phyloP scores from a whole-genome alignment of 208 protist genomes.

The Sergeia podlipaevii region DNA sequence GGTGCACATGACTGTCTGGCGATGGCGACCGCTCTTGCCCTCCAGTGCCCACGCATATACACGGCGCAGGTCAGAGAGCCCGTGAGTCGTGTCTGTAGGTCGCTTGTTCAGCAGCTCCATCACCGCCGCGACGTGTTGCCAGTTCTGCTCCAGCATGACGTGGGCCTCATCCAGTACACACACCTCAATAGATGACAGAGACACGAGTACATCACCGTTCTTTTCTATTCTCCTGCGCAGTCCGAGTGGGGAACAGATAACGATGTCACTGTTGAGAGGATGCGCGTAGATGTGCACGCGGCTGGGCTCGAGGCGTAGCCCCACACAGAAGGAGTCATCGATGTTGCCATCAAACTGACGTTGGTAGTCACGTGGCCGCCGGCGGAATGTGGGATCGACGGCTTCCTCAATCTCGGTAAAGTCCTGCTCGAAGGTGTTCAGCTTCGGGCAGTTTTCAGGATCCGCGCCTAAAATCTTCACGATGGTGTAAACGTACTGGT shows the following conservation, averaged over 20 bases:
- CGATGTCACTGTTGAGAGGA: slow-evolving; percentile 92
- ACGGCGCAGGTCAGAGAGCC: slow-evolving; percentile 82
- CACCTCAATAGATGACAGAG: slow-evolving; percentile 94
- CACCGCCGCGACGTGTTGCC: slow-evolving; percentile 87
- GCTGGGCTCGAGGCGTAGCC: slow-evolving; percentile 70
- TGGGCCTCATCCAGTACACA: slow-evolving; percentile 93
- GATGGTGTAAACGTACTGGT: slow-evolving; percentile 85
- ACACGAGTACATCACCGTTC: slow-evolving; percentile 65
- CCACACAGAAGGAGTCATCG: slow-evolving; percentile 95
- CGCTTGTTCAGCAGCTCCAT: slow-evolving; percentile 77
- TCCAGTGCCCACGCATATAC: slow-evolving; percentile 86
- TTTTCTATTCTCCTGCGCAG: slow-evolving; percentile 77
- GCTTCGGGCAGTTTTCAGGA: slow-evolving; percentile 59
- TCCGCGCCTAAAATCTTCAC: slow-evolving; percentile 63
- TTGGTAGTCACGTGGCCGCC: slow-evolving; percentile 88
- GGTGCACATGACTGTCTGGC: slow-evolving; percentile 93
- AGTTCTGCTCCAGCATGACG: slow-evolving; percentile 97
- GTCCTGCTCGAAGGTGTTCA: slow-evolving; percentile 77
- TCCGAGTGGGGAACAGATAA: slow-evolving; percentile 95
- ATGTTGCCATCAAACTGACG: slow-evolving; percentile 95
- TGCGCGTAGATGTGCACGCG: slow-evolving; percentile 86
- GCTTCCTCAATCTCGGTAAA: slow-evolving; percentile 89
- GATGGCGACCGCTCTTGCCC: slow-evolving; percentile 71
- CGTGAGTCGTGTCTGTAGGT: slow-evolving; percentile 77
- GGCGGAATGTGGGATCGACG: slow-evolving; percentile 76